A percentile compares a stretch with the other conserved stretches of the same genome.
These are phyloP conservation scores for Hemisphaericaspora lyxosophila DNA, from an alignment of 1,139 yeast genomes.

Conservation along the genomic window DNA sequence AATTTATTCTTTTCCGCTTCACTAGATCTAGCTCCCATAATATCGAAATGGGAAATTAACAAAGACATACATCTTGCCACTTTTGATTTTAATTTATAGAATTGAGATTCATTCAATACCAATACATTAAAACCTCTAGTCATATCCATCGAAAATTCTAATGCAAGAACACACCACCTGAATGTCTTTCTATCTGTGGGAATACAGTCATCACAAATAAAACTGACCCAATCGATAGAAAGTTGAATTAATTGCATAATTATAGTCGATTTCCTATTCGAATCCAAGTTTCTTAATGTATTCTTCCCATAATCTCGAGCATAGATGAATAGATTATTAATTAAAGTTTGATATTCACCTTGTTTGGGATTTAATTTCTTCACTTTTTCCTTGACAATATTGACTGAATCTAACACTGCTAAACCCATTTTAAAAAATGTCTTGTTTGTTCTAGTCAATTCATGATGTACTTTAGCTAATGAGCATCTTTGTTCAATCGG, in stretches of 20 bases:
- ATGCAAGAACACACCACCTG: conserved; percentile 93
- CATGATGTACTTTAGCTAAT: conserved; percentile 70
- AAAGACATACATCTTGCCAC: conserved; percentile 96
- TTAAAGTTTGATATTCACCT: conserved; percentile 71
- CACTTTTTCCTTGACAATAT: conserved; percentile 49
- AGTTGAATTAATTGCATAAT: conserved; percentile 73
- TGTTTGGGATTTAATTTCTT: conserved; percentile 34
- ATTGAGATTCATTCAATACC: conserved; percentile 76
- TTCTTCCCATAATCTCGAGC: conserved; percentile 83
- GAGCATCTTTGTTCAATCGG: conserved; percentile 68
- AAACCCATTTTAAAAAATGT: conserved; percentile 70
- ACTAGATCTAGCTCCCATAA: conserved; percentile 95
- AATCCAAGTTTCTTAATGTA: conserved; percentile 64
- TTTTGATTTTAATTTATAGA: conserved; percentile 67
- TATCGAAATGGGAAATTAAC: conserved; percentile 91
- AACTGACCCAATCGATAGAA: conserved; percentile 88
- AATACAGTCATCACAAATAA: conserved; percentile 90
- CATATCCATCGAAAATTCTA: conserved; percentile 95
- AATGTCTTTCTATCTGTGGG: conserved; percentile 91
- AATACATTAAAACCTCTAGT: conserved; percentile 87
- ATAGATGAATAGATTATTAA: conserved; percentile 74
- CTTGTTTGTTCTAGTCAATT: conserved; percentile 65
- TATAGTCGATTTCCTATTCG: conserved; percentile 64
- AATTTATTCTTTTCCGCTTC: conserved; percentile 67
- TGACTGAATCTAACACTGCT: conserved; percentile 64